Evolutionary conservation across 345 rosid genomes (phyloP).

Genomic region (Dimocarpus longan): DNA sequence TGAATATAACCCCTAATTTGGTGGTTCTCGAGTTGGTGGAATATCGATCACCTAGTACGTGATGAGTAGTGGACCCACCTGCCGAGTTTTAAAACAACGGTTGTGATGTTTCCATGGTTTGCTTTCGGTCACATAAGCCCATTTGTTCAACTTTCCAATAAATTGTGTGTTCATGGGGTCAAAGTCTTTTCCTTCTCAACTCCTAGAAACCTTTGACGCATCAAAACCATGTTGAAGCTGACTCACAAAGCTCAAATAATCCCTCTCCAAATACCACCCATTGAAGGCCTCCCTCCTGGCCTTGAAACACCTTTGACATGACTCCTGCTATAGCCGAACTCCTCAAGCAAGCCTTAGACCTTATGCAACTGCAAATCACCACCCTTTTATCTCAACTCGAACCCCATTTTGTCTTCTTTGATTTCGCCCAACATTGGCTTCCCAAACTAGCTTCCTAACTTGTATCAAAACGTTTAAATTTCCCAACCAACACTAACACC

Average conservation of each 20-base stretch:
- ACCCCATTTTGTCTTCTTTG: constrained; percentile 34
- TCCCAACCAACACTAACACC: no score
- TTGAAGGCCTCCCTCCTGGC: constrained; percentile 30
- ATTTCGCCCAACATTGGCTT: constrained; percentile 21
- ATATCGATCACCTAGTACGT: no score
- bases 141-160: constrained; percentile 36
- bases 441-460: constrained; percentile 25
- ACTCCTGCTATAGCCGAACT: constrained; percentile 24
- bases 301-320: constrained; percentile 31
- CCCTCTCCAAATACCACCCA: constrained; percentile 21
- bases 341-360: constrained; percentile 35
- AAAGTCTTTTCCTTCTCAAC: constrained; percentile 31
- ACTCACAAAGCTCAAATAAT: constrained; percentile 22
- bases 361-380: constrained; percentile 31
- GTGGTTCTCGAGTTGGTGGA: no score
- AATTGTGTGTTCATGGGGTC: constrained; percentile 30
- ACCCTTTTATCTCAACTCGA: constrained; percentile 25
- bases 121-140: constrained; percentile 39
- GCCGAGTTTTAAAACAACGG: not conserved
- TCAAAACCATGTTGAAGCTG: constrained; percentile 17
- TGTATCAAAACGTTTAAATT: constrained; percentile 23
- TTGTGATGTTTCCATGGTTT: constrained; percentile 34
- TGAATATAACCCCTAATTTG: no score
- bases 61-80: no score
- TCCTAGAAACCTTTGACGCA: constrained; percentile 30